Evolutionary conservation across 352 stramenopile genomes (phyloP), one percentile per base, ranked within the genome.

Genomic region (Globisporangium carolinianum): DNA sequence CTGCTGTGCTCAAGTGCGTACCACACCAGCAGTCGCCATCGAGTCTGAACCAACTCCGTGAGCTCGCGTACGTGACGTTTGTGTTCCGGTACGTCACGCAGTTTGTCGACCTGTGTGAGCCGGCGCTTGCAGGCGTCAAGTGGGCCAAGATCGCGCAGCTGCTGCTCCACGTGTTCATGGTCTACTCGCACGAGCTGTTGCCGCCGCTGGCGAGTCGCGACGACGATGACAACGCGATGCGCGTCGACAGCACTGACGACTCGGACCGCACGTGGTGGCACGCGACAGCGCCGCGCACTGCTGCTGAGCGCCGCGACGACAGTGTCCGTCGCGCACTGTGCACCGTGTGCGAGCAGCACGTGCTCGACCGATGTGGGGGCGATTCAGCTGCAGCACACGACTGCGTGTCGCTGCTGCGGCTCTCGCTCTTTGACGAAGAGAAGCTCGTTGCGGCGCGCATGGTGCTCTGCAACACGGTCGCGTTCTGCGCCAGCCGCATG

Each of bases 391-490:
- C n/a, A 41, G 62, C 37, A 54, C 69, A 15, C 64, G 65, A 48
- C 62, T 7, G 57, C 70, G 15, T 67, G 62, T 32, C 24, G 2
- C 41, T 91, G 39, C 60, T 91, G 47, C 73, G 74, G 17, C 61
- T 89, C 38, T 83, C 81, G 9, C 62, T 88, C 11, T 83, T 92
- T 58, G 79, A 83, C 12, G 79, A 94, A 53, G 77, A 88, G 47
- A 91, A 92, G 64, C 60, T 91, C 56, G 88, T 91, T 57, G 77
- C 80, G 37, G 86, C 80, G 41, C 75, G 82, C 37, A 87, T 94
- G 80, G 84, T 92, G 9, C 35, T 91, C 53, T 92, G 80, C 65
- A 91, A 92, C 60, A 63, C 80, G 11, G 72, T 75, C 3, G 80
- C 84, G 46, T 90, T 87, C 61, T 94, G 84, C 55, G 65, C 72